Percentiles rank a stretch among this genome's conserved stretches.
phyloP scores from a whole-genome alignment of 2,329 filamentous ascomycete species.

The Epichloe brachyelytri region DNA sequence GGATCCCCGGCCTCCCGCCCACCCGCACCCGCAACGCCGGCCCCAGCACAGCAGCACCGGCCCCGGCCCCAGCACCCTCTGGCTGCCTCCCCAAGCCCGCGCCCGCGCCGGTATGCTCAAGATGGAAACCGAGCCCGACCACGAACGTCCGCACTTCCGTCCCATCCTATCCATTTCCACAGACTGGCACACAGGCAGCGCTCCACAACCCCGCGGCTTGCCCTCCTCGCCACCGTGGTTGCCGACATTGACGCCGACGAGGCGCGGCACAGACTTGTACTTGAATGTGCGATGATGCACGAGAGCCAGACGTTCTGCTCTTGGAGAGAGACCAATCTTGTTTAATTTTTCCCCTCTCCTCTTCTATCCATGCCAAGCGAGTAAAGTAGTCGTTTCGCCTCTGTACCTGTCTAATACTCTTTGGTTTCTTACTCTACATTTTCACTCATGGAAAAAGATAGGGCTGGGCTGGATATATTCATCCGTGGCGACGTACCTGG shows the following conservation, averaged over 20 bases:
- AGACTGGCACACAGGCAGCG: constrained; percentile 2
- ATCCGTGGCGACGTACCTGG: no score
- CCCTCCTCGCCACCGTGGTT: constrained; percentile 17
- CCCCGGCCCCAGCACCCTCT: background rate
- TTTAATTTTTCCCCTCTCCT: no score
- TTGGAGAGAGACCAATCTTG: no score
- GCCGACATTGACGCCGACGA: constrained; percentile 52
- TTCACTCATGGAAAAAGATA: no score
- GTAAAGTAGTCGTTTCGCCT: no score
- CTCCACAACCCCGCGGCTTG: no score
- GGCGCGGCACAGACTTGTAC: constrained; percentile 53
- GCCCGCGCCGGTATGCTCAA: background rate
- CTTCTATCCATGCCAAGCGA: no score
- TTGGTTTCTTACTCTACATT: no score
- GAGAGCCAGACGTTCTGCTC: no score
- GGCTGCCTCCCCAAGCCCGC: constrained; percentile 5
- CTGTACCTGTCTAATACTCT: no score
- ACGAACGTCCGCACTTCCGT: background rate
- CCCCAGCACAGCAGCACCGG: constrained; percentile 2
- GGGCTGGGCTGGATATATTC: no score
- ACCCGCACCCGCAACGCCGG: constrained; percentile 7
- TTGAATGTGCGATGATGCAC: constrained; percentile 35
- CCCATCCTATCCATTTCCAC: constrained; percentile 15
- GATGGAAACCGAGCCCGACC: constrained; percentile 6
- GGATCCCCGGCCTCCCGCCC: constrained; percentile 6